Evolutionary conservation across 768 basidiomycete species (phyloP), one percentile per base, ranked within the genome.

Genomic region (Astraeus odoratus): DNA sequence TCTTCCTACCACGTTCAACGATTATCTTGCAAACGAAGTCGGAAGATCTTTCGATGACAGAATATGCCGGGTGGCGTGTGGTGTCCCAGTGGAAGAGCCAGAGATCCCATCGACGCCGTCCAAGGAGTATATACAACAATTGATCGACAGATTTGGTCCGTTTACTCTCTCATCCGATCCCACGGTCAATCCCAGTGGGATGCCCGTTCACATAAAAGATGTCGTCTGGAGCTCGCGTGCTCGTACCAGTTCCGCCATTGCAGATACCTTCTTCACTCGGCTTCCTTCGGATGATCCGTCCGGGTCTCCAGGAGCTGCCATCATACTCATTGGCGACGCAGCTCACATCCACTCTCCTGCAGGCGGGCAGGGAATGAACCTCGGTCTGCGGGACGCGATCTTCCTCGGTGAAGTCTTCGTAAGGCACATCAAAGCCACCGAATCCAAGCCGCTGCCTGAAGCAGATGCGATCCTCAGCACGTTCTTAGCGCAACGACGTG

Each of bases 351-450:
- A 77, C 44, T 72, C 76, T 0, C 77, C 76, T 16, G 64, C 69
- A 4, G 77, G 77, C 1, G 77, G 77, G 1, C 75, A 77, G 44
- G 77, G 77, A 10, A 74, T 79, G 75, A 77, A 77, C 48, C 67
- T 78, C n/a, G 74, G 77, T 5, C 58, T 79, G n/a, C 68, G 75
- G 10, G 77, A 78, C 48, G 75, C 72, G 7, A 56, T 76, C n/a
- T 60, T 63, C 38, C 65, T 77, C 4, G 75, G 69, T 5, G 64
- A 68, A n/a, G 66, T 54, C 8, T 56, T 78, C 33, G 55, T 58
- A 13, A 57, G 62, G n/a, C 71, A 72, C 54, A 48, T 68, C 2
- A 49, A 29, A 3, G 52, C 50, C 26, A 10, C 48, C 3, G 43
- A 54, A 29, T 46, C 44, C 1, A 33, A 40, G 20, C n/a, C 54